Base-by-base conservation (phyloP, 345 rosid species). In the Citrus hindsii region DNA sequence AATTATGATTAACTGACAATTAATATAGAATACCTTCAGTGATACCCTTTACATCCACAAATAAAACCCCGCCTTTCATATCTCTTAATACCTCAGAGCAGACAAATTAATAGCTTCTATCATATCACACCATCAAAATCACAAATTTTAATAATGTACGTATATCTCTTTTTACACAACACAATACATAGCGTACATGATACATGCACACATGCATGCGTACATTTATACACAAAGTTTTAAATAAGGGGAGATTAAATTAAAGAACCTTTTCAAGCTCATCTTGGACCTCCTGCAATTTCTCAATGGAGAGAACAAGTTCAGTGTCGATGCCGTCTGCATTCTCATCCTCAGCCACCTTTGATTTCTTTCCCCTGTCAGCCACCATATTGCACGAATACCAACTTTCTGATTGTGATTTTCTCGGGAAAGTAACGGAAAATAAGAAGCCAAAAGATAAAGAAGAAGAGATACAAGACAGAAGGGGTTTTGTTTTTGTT, bases 221-320 rank as follows among this genome's bases (percentile, higher is more conserved):
- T 22, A 13, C 13, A 71, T 56, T 10, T 0, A 72, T 7, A n/a
- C 4, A 59, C 42, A 58, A 9, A 22, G 5, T 30, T 4, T n/a
- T 5, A 71, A 24, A 55, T 0, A n/a, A 7, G 30, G 9, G 32
- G 55, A 33, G 40, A 9, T 18, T 30, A 9, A 9, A 42, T 42
- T n/a, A 9, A 19, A 14, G 58, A 24, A 84, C 86, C 84, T 78
- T 84, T 30, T 84, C 84, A 3, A 84, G 83, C 51, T 78, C 82
- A 48, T 84, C 82, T 61, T 84, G 84, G 82, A 80, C 70, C 77
- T 84, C 86, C 75, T 80, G 86, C 71, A 84, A 62, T 77, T 80
- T 84, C 68, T 80, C 84, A 25, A 78, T 63, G 51, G 84, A 84
- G 69, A 78, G 71, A 8, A 84, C 71, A 21, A 84, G 79, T 7